phyloP scores from a whole-genome alignment of 345 rosid species.

The Gossypium longicalyx region DNA sequence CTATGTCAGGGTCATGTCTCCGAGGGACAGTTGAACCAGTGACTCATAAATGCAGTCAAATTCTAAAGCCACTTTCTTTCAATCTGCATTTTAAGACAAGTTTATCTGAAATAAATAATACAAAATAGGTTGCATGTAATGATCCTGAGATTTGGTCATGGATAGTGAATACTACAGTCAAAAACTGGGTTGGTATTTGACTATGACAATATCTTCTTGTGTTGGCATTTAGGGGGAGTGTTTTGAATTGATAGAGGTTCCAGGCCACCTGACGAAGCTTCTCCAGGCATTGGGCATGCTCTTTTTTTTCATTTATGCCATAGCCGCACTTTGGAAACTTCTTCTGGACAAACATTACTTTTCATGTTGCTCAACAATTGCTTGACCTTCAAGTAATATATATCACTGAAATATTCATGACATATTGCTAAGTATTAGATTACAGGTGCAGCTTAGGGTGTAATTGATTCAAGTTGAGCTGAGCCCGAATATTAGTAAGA shows the following conservation, averaged over 20 bases:
- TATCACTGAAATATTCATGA: too few relatives aligned
- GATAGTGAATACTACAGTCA: not conserved
- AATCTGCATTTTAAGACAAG: not conserved
- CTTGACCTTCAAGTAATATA: not conserved
- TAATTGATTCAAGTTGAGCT: too few relatives aligned
- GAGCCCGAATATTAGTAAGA: too few relatives aligned
- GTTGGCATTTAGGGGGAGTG: not conserved
- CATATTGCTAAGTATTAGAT: too few relatives aligned
- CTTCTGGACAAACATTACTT: conserved; percentile 3
- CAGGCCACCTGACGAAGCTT: not conserved
- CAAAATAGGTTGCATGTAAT: not conserved
- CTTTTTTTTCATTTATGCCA: not conserved
- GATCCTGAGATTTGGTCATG: not conserved
- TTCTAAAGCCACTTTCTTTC: not conserved
- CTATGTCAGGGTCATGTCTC: not conserved
- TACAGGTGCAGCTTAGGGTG: too few relatives aligned
- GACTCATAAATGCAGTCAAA: not conserved
- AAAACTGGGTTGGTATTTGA: conserved; percentile 8
- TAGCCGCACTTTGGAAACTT: not conserved
- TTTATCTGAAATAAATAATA: not conserved
- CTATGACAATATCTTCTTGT: not conserved
- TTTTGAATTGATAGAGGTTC: not conserved
- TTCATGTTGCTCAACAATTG: not conserved
- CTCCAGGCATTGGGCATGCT: not conserved
- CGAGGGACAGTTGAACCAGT: not conserved